These are phyloP conservation scores for Klebsormidium nitens DNA, from an alignment of 139 green algal species.

Conservation along the genomic window DNA sequence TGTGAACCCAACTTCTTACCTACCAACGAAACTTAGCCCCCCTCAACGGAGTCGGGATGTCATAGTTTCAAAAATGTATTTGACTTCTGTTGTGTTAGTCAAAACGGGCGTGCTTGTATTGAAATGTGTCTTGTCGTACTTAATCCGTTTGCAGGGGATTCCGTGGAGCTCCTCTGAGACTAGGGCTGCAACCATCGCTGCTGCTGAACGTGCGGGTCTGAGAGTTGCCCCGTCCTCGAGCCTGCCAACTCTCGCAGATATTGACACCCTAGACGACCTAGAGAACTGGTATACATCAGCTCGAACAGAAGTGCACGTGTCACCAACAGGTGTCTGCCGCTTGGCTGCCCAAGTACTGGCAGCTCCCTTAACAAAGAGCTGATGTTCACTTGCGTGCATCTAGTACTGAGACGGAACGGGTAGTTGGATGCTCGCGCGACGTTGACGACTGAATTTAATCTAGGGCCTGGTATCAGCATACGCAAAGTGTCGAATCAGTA, in stretches of 20 bases:
- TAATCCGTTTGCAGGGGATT: constrained; percentile 2
- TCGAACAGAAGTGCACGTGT: too few relatives aligned
- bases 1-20: background rate
- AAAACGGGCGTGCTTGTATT: too few relatives aligned
- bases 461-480: too few relatives aligned
- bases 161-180: constrained; percentile 12
- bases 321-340: too few relatives aligned
- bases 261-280: constrained; percentile 18
- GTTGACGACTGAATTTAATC: too few relatives aligned
- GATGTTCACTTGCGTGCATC: too few relatives aligned
- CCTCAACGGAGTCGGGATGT: background rate
- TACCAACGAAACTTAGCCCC: background rate
- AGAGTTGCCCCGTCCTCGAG: constrained; percentile 8
- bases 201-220: background rate
- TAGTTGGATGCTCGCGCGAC: too few relatives aligned
- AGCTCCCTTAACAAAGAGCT: too few relatives aligned
- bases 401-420: too few relatives aligned
- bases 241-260: constrained; percentile 4
- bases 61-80: background rate
- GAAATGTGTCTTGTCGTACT: background rate
- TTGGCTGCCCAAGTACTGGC: too few relatives aligned
- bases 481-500: too few relatives aligned
- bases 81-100: background rate
- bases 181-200: constrained; percentile 11
- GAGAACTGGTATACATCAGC: too few relatives aligned